These are phyloP conservation scores for Ormosia semicastrata DNA, from an alignment of 306 rosid species.

Conservation along the genomic window DNA sequence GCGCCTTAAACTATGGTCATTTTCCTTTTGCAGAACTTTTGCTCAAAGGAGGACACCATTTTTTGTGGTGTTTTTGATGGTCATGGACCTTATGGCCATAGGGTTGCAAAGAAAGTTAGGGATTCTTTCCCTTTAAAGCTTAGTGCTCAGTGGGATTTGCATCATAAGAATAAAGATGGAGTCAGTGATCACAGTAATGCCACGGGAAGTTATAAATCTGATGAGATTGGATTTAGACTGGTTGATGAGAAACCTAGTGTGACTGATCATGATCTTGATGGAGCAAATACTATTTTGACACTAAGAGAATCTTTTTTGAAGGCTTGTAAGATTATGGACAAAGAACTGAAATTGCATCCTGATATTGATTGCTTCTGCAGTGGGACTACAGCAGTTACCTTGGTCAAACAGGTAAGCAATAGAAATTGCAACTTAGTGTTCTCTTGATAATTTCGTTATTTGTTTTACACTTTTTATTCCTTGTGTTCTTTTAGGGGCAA, in stretches of 20 bases:
- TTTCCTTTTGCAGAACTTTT: conserved; percentile 60
- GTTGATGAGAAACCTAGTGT: conserved; percentile 30
- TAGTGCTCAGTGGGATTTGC: conserved; percentile 67
- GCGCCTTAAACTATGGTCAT: neutral
- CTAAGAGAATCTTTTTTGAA: conserved; percentile 70
- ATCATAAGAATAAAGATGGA: conserved; percentile 35
- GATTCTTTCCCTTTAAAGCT: conserved; percentile 83
- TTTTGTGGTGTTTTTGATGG: conserved; percentile 99
- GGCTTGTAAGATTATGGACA: conserved; percentile 83
- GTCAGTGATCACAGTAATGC: conserved; percentile 27
- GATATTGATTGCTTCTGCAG: conserved; percentile 81
- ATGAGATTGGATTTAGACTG: conserved; percentile 32
- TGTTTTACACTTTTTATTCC: neutral
- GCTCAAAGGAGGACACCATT: conserved; percentile 57
- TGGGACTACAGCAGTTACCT: conserved; percentile 88
- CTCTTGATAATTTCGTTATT: neutral
- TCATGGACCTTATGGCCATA: conserved; percentile 91
- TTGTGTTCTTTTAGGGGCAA: conserved; percentile 54
- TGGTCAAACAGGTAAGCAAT: conserved; percentile 75
- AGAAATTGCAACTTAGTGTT: neutral
- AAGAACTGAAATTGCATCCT: conserved; percentile 83
- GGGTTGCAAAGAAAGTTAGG: conserved; percentile 84
- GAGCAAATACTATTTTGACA: conserved; percentile 30
- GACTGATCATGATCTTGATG: conserved; percentile 28
- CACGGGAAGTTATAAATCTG: conserved; percentile 33